Evolutionary conservation across 192 early-diverging fungal genomes (phyloP), one percentile per base, ranked within the genome.

Genomic region (Umbelopsis sp.): DNA sequence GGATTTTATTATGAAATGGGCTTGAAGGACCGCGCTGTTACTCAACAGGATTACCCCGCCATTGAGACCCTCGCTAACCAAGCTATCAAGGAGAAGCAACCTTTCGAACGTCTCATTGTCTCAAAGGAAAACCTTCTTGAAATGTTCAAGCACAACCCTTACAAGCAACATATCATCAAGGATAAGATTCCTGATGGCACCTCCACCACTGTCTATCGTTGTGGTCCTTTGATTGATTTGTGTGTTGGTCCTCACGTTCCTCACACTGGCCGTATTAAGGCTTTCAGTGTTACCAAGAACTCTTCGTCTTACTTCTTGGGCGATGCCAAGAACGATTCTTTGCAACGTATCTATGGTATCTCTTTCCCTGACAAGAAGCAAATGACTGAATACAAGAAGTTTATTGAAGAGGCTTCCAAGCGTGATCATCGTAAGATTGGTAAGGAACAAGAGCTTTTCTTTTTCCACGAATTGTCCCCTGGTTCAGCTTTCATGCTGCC

Each of bases 61-160:
- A 88, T 99, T 68, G 95, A 98, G 78, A 89, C 86, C n/a, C 81
- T 95, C 49, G 93, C 95, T 46, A 90, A 89, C 74, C 89, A 88
- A 71, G 92, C 91, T 22, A 91, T 95, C 78, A 94, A 94, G 81
- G 98, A 98, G 80, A 97, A 97, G 87, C 95, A 98, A 83, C 86
- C 86, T 21, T 99, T 99, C 77, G 87, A 93, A 79, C 92, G 98
- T 46, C 86, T 98, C 68, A 86, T 91, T 41, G 61, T 98, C 68
- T 87, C 84, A 46, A 99, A 99, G 86, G 93, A 90, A 71, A 71
- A 96, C 53, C 85, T 99, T 50, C 79, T 99, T 71, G 91, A 95
- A 77, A 98, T 99, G 96, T 99, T 99, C 86, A 89, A 91, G 84
- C 89, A 97, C 87, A 99, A 98, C 89, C 92, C 91, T 78, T 99